Percentiles rank a stretch among this genome's conserved stretches.
These are phyloP conservation scores for Uromyces viciae-fabae DNA, from an alignment of 1,284 basidiomycete species.

Conservation along the genomic window DNA sequence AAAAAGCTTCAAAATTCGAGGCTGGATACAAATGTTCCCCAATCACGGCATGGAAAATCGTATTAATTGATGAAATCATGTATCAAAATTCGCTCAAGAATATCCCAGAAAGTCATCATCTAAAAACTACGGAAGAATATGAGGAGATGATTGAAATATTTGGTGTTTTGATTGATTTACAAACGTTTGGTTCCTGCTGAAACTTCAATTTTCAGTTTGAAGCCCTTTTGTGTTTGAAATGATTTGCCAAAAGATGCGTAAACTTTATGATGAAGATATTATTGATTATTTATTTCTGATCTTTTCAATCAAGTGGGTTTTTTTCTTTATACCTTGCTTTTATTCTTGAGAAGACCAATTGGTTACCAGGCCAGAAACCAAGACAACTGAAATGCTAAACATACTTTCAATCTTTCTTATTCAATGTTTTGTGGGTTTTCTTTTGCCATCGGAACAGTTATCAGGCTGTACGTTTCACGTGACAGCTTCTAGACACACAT, in stretches of 20 bases:
- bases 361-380: too few relatives aligned
- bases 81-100: conserved; percentile 64
- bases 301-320: too few relatives aligned
- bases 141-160: conserved; percentile 53
- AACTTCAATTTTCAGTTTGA: conserved; percentile 36
- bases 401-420: too few relatives aligned
- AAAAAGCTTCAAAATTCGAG: conserved; percentile 89
- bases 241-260: conserved; percentile 56
- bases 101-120: conserved; percentile 37
- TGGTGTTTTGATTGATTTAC: conserved; percentile 51
- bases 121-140: conserved; percentile 44
- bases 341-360: too few relatives aligned
- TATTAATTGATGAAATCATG: conserved; percentile 69
- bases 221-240: conserved; percentile 40
- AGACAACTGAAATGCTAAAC: too few relatives aligned
- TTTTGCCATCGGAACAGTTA: too few relatives aligned
- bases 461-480: too few relatives aligned
- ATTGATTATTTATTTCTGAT: too few relatives aligned
- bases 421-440: too few relatives aligned
- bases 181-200: conserved; percentile 53
- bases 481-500: too few relatives aligned
- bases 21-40: conserved; percentile 84
- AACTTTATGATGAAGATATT: conserved; percentile 57
- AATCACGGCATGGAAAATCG: conserved; percentile 71
- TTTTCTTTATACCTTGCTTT: too few relatives aligned